A percentile compares a stretch with the other conserved stretches of the same genome.
phyloP scores from a whole-genome alignment of 2,329 filamentous ascomycete species.

The Torrubiella hemipterigena region DNA sequence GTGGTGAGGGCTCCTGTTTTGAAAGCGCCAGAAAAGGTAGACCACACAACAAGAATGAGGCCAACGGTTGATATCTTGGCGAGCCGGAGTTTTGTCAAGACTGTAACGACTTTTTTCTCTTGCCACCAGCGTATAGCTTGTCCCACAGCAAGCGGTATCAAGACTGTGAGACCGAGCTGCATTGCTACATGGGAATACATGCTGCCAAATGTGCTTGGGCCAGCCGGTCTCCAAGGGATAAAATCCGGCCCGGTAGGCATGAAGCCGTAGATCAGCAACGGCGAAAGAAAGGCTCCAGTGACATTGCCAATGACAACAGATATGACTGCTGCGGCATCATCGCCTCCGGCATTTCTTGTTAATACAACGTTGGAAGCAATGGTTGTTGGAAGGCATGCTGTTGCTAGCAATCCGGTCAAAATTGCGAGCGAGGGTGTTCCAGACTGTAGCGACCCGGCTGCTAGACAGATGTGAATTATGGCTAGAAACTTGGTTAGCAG shows the following conservation, averaged over 20 bases:
- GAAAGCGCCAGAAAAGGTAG: slow-evolving; percentile 56
- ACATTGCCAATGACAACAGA: slow-evolving; percentile 62
- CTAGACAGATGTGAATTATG: slow-evolving; percentile 34
- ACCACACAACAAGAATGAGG: slow-evolving; percentile 38
- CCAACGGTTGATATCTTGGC: slow-evolving; percentile 36
- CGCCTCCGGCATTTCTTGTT: slow-evolving; percentile 57
- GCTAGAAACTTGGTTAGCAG: slow-evolving; percentile 15
- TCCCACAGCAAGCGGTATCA: slow-evolving; percentile 51
- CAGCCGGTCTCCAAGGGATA: slow-evolving; percentile 40
- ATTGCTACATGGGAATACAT: slow-evolving; percentile 58
- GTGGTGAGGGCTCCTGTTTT: slow-evolving; percentile 47
- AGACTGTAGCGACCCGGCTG: slow-evolving; percentile 33
- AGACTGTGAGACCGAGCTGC: slow-evolving; percentile 55
- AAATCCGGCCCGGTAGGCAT: slow-evolving; percentile 41
- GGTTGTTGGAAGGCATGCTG: slow-evolving; percentile 59
- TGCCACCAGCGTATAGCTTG: slow-evolving; percentile 43
- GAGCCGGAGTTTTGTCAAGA: slow-evolving; percentile 40
- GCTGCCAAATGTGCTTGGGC: slow-evolving; percentile 36
- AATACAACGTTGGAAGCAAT: slow-evolving; percentile 65
- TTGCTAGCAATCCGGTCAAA: slow-evolving; percentile 54
- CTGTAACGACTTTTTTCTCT: slow-evolving; percentile 37
- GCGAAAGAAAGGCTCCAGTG: slow-evolving; percentile 54
- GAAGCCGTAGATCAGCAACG: slow-evolving; percentile 50
- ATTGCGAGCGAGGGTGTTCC: slow-evolving; percentile 51
- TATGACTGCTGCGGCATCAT: slow-evolving; percentile 52